Percentiles rank a stretch among this genome's conserved stretches.
Conservation (phyloP, 2,329 filamentous ascomycete species). For the Beauveria sp. region DNA sequence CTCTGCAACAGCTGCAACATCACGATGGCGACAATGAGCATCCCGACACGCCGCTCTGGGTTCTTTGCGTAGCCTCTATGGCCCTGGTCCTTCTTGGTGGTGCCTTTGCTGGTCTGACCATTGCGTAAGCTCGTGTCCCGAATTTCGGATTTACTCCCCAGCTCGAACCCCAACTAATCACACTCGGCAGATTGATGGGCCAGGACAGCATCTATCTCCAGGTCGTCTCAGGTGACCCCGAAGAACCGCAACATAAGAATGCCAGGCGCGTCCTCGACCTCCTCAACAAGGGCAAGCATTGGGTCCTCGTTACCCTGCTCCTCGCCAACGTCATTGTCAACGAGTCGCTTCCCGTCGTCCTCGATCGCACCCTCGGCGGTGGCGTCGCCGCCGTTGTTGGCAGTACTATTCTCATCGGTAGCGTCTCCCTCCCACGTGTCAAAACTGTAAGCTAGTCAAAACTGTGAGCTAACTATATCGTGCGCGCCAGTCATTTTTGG, state of each 20-base stretch:
- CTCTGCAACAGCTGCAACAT: conserved; percentile 23
- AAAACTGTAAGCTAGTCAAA: not conserved
- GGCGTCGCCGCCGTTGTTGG: conserved; percentile 91
- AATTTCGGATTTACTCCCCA: not conserved
- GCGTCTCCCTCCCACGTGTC: conserved; percentile 24
- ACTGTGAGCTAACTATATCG: conserved; percentile 9
- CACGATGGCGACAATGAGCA: conserved; percentile 37
- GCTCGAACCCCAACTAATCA: not conserved
- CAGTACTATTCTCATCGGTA: conserved; percentile 90
- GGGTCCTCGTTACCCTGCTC: conserved; percentile 91
- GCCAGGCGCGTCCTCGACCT: conserved; percentile 74
- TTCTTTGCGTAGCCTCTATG: conserved; percentile 72
- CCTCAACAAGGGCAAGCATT: conserved; percentile 86
- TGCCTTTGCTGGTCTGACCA: conserved; percentile 89
- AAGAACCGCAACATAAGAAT: conserved; percentile 79
- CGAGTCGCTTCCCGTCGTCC: conserved; percentile 88
- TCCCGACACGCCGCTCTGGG: conserved; percentile 60
- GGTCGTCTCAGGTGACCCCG: conserved; percentile 79
- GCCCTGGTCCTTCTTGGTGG: conserved; percentile 80
- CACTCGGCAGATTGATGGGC: conserved; percentile 43
- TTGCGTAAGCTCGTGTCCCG: conserved; percentile 52
- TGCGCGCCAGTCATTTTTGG: conserved; percentile 77
- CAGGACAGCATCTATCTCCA: conserved; percentile 96
- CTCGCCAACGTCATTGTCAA: conserved; percentile 97
- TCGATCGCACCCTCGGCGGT: conserved; percentile 88